These are phyloP conservation scores for Hirsutella thompsonii DNA, from an alignment of 2,329 filamentous ascomycete genomes.

Conservation along the genomic window DNA sequence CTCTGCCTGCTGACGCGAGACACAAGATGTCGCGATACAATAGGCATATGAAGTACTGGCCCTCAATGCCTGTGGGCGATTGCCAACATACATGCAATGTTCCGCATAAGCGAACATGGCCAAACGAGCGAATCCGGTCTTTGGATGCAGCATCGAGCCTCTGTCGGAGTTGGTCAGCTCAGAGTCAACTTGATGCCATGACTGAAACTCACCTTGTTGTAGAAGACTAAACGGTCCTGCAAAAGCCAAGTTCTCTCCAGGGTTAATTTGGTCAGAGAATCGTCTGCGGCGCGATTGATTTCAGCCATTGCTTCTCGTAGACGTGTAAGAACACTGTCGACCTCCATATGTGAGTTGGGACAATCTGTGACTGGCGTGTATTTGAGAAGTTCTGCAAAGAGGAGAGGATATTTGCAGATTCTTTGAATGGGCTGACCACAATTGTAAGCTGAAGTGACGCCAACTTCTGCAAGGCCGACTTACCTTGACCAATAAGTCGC, in stretches of 20 bases:
- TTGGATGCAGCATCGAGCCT: constrained; percentile 39
- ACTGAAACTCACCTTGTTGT: constrained; percentile 43
- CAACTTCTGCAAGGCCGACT: background rate
- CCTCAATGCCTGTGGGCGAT: constrained; percentile 50
- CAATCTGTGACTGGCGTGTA: constrained; percentile 77
- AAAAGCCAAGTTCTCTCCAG: constrained; percentile 77
- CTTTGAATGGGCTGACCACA: constrained; percentile 68
- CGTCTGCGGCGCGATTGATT: constrained; percentile 76
- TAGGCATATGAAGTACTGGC: constrained; percentile 73
- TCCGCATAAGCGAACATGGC: constrained; percentile 70
- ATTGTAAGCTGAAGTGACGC: background rate
- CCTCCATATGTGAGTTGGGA: constrained; percentile 66
- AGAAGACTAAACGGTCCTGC: constrained; percentile 68
- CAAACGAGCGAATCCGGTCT: constrained; percentile 64
- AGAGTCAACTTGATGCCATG: background rate
- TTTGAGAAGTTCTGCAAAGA: constrained; percentile 74
- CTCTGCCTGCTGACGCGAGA: constrained; percentile 54
- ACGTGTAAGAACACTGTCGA: constrained; percentile 59
- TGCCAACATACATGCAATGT: constrained; percentile 77
- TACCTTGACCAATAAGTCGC: constrained; percentile 85
- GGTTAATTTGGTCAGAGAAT: constrained; percentile 52
- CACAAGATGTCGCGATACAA: constrained; percentile 74
- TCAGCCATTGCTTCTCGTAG: constrained; percentile 64
- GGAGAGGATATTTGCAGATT: constrained; percentile 78
- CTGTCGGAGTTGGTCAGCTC: constrained; percentile 13